Evolutionary conservation across 208 protist species (phyloP).

Genomic region (Porcisia deanei): DNA sequence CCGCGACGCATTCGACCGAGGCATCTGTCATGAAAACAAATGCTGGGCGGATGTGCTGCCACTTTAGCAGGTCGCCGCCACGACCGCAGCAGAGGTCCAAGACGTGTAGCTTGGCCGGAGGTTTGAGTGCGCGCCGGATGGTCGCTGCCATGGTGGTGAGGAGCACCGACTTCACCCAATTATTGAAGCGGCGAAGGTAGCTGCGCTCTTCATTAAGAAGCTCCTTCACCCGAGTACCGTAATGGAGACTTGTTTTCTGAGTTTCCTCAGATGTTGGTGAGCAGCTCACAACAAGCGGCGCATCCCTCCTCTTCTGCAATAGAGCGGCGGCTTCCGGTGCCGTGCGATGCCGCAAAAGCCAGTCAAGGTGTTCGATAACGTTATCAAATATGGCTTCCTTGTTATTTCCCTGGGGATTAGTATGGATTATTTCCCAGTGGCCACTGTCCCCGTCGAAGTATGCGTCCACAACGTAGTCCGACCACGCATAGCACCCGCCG

Average conservation of each 20-base stretch:
- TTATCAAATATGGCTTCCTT: slow-evolving; percentile 66
- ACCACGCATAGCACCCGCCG: slow-evolving; percentile 82
- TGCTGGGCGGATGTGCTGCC: slow-evolving; percentile 48
- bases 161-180: slow-evolving; percentile 66
- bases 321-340: slow-evolving; percentile 13
- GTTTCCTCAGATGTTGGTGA: slow-evolving; percentile 23
- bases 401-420: slow-evolving; percentile 52
- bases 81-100: slow-evolving; percentile 78
- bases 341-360: slow-evolving; percentile 36
- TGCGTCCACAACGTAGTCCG: slow-evolving; percentile 75
- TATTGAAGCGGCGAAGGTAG: slow-evolving; percentile 68
- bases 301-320: slow-evolving; percentile 15
- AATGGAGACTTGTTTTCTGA: slow-evolving; percentile 55
- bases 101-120: slow-evolving; percentile 33
- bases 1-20: slow-evolving; percentile 68
- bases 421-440: slow-evolving; percentile 62
- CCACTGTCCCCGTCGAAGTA: slow-evolving; percentile 58
- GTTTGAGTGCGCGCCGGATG: slow-evolving; percentile 11
- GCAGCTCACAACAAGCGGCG: slow-evolving; percentile 13
- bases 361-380: slow-evolving; percentile 63
- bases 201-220: slow-evolving; percentile 46
- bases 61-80: slow-evolving; percentile 82
- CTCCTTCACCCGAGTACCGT: slow-evolving; percentile 51
- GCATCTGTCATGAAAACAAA: slow-evolving; percentile 74
- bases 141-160: slow-evolving; percentile 9